Evolutionary conservation across 345 rosid genomes (phyloP).

Genomic region (Sonneratia alba): DNA sequence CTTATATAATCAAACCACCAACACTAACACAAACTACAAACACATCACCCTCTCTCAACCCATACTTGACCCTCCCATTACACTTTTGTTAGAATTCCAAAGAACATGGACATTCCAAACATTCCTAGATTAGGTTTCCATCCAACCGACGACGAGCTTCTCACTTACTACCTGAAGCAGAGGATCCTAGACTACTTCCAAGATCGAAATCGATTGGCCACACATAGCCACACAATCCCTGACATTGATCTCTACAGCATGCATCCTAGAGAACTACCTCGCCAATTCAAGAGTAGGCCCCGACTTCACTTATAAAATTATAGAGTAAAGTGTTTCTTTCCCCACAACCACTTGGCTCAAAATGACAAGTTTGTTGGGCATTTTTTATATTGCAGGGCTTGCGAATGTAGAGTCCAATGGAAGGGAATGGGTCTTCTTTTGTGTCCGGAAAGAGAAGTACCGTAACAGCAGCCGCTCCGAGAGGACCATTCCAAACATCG

Average conservation of each 20-base stretch:
- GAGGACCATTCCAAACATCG: slow-evolving; percentile 20
- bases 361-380: not conserved
- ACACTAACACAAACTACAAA: no score
- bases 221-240: slow-evolving; percentile 6
- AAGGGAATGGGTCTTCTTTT: slow-evolving; percentile 30
- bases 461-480: slow-evolving; percentile 10
- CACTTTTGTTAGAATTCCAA: no score
- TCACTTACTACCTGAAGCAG: slow-evolving; percentile 20
- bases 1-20: no score
- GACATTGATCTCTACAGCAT: slow-evolving; percentile 25
- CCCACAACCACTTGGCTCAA: not conserved
- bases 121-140: slow-evolving; percentile 28
- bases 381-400: not conserved
- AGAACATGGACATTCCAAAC: not conserved
- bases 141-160: slow-evolving; percentile 36
- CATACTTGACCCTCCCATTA: no score
- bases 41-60: not conserved
- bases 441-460: slow-evolving; percentile 17
- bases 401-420: slow-evolving; percentile 11
- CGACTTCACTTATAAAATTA: no score
- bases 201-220: not conserved
- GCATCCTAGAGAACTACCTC: slow-evolving; percentile 46
- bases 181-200: slow-evolving; percentile 16
- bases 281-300: slow-evolving; percentile 10
- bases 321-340: no score